Evolutionary conservation across 2,329 filamentous ascomycete genomes (phyloP), one percentile per base, ranked within the genome.

Genomic region (Penicillium olsonii): DNA sequence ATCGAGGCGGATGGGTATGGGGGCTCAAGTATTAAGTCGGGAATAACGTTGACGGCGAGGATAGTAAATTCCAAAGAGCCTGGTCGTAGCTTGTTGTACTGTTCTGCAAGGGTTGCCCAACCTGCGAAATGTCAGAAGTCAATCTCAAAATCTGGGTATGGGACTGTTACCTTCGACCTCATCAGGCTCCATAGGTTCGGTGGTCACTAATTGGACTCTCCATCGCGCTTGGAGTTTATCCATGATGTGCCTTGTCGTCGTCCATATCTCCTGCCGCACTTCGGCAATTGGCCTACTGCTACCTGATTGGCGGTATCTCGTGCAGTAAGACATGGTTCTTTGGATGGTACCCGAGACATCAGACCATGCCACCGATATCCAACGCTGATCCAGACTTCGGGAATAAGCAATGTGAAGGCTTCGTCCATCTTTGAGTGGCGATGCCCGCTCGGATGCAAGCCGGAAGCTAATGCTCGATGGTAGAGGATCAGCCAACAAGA

Each of bases 381-480:
- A 86, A 17, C 75, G 70, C 22, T 78, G 74, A 55, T 84, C 80
- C 8, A 74, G 58, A 54, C 80, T 84, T 29, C 75, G 67, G 3
- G 80, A 80, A 58, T 81, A 84, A 2, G 79, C 82, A 22, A 86
- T 61, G 63, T 86, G 83, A 43, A 85, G 74, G 50, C 78, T 77
- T 22, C 76, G 78, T 3, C 77, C 78, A 61, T 84, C 80, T 48
- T 80, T 75, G 19, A 85, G 64, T 1, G 84, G 75, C 29, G 83
- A 82, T 18, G 70, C 73, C 26, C 74, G 74, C 33, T 83, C 79
- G 1, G 78, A 67, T 1, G 71, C 69, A 14, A 84, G 69, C 46
- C 76, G 78, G 67, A 86, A 84, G 18, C 75, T 75, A 22, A 85
- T 77, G 4, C 68, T 68, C 31, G 75, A 78, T 2, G 80, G 80